Evolutionary conservation across 2,329 filamentous ascomycete genomes (phyloP), one percentile per base, ranked within the genome.

Genomic region (Aspergillus quadricinctus): DNA sequence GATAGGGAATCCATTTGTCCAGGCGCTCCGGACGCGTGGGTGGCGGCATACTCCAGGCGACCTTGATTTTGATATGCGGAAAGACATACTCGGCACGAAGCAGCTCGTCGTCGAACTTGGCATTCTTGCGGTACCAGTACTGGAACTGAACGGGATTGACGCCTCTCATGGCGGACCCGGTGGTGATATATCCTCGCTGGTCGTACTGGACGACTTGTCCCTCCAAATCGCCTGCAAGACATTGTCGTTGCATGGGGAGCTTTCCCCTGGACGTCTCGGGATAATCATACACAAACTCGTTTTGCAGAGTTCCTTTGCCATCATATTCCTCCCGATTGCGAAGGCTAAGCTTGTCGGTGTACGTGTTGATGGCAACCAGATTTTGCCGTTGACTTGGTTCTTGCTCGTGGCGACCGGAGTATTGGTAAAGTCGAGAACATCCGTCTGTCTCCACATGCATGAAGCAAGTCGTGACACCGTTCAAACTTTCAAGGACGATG

Each of bases 1-100:
- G 76, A 58, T 81, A 78, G 6, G 81, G 81, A 51, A 83, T 82
- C 80, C 81, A 83, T 52, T 77, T 74, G 48, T 83, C 78, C 55
- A 78, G 72, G 64, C 79, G 80, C 59, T 81, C 77, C 3, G 78
- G 75, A 60, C 78, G 77, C 17, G 75, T 75, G 41, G 75, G 72
- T 3, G 80, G 80, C 53, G 80, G 79, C 37, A 78, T 78, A 61
- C 77, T 80, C 81, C 81, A 83, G 23, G 78, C 78, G 1, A 83
- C 79, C n/a, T 78, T 81, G 61, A 77, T 79, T 43, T 75, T 81
- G 60, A 83, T 78, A 62, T 83, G 80, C 3, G 79, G 75, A 53
- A 83, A 71, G 0, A 78, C 75, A 58, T 81, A 83, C 57, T 83
- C 81, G 1, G 80, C 81, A 49, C 81, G 75, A 3, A 84, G 73